Percentiles rank a stretch among this genome's conserved stretches.
Evolutionary conservation across 2,329 filamentous ascomycete genomes (phyloP).

Genomic region (Elsinoe arachidis): DNA sequence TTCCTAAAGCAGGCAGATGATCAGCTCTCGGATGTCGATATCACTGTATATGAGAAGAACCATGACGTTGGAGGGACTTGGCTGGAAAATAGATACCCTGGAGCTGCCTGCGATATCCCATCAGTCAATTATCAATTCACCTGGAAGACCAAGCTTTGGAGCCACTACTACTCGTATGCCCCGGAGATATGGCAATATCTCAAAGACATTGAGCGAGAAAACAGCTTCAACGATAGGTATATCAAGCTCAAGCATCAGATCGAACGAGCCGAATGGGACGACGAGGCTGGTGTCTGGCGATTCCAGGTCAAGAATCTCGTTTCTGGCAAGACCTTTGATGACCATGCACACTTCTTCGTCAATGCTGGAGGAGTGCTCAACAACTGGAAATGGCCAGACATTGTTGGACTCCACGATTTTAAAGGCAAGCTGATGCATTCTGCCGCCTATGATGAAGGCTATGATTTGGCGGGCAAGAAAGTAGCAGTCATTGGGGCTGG

Average conservation of each 20-base stretch:
- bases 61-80: slow-evolving; percentile 30
- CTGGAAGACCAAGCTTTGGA: slow-evolving; percentile 43
- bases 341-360: slow-evolving; percentile 33
- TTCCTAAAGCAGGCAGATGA: slow-evolving; percentile 38
- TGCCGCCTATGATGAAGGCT: slow-evolving; percentile 35
- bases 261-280: slow-evolving; percentile 37
- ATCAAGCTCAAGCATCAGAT: slow-evolving; percentile 41
- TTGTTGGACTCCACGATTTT: slow-evolving; percentile 35
- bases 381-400: slow-evolving; percentile 37
- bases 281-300: slow-evolving; percentile 32
- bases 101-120: slow-evolving; percentile 36
- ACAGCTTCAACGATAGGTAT: slow-evolving; percentile 35
- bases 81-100: slow-evolving; percentile 31
- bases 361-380: slow-evolving; percentile 39
- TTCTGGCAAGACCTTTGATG: slow-evolving; percentile 27
- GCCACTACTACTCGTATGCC: slow-evolving; percentile 38
- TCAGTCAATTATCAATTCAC: slow-evolving; percentile 43
- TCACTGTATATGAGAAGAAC: slow-evolving; percentile 32
- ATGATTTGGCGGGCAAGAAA: slow-evolving; percentile 30
- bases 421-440: slow-evolving; percentile 38
- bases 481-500: slow-evolving; percentile 38
- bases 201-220: slow-evolving; percentile 36
- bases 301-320: slow-evolving; percentile 26
- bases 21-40: slow-evolving; percentile 33
- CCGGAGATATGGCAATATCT: slow-evolving; percentile 44